Base-by-base conservation (phyloP, 1,139 yeast genomes). In the Ogataea hybrid region DNA sequence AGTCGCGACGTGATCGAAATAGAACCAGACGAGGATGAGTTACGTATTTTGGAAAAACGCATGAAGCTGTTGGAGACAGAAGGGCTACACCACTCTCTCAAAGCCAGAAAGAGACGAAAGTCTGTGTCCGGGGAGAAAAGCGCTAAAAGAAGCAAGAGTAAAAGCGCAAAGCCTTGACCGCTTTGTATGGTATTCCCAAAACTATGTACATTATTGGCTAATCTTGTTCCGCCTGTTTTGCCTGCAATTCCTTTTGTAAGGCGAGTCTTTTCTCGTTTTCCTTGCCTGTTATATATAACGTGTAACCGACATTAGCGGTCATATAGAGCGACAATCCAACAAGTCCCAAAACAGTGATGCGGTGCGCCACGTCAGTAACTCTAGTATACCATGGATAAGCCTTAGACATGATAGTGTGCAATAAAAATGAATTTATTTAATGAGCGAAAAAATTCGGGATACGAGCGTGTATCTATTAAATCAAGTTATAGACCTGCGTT, bases 351-450 rank as follows among this genome's bases (percentile, higher is more conserved):
- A 88, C 95, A 0, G 94, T 79, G 46, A 85, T 64, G 69, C 96
- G 85, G 66, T 88, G 97, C 28, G 80, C 76, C 39, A 84, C 79
- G 64, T 88, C 97, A 12, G 95, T 84, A 11, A 79, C 80, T 61
- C 77, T 78, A 5, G 82, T 77, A 59, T 81, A 81, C 88, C 88
- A 82, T 36, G 88, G 84, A 59, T 75, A 75, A 25, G 35, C 32
- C 35, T 32, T 42, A 20, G 52, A 36, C 52, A 49, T 37, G 9
- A 28, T 14, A 33, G 15, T 22, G 22, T 25, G 16, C 25, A 29
- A 17, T 23, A 25, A n/a, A 31, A n/a, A 8, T 31, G 6, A 33
- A 27, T n/a, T 30, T 39, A 28, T 20, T 39, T 35, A 28, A 29
- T 30, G 25, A 9, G n/a, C 18, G 15, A 20, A 20, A 30, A 18